Evolutionary conservation across 2,329 filamentous ascomycete species (phyloP), one percentile per base, ranked within the genome.

Genomic region (Biscogniauxia sp.): DNA sequence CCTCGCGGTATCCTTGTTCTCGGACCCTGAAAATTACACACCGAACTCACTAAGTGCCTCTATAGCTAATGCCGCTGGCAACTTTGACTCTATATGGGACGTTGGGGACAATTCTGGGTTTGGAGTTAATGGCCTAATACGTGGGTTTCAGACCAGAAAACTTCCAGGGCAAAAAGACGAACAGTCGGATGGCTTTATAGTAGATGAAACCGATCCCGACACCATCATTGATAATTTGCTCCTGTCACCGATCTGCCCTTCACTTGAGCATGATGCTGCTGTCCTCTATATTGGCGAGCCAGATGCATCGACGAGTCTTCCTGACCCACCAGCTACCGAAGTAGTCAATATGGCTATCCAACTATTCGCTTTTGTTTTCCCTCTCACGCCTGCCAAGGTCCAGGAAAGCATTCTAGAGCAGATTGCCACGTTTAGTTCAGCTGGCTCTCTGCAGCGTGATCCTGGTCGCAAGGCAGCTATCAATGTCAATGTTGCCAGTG

Each of bases 351-450:
- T 94, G 70, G 93, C 95, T 0, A 96, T 99, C 59, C 89, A 95
- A 64, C 80, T 98, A 0, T 99, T 99, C 73, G 92, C 93, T 1
- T 91, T 96, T 57, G 91, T 92, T 49, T 88, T 99, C 60, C 93
- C 95, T 2, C 80, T 97, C 9, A 96, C 96, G 53, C 90, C 91
- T 0, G 84, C 92, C 3, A 97, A 94, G 71, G 91, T 99, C 2
- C 95, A 99, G 71, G 95, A 99, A 74, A 97, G 94, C 71, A 92
- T 96, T 54, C 79, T 99, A 9, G 95, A 99, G 74, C 95, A 99
- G 72, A 88, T 98, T 54, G 89, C 91, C 17, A 95, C 92, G 0
- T 96, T 96, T 70, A 81, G 95, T n/a, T 90, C 92, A 0, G 90
- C 93, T 1, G 86, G 87, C 0, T 87, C 85, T 55, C 79, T 97